Evolutionary conservation across 1,139 yeast genomes (phyloP).

Genomic region (Pichia sp.): DNA sequence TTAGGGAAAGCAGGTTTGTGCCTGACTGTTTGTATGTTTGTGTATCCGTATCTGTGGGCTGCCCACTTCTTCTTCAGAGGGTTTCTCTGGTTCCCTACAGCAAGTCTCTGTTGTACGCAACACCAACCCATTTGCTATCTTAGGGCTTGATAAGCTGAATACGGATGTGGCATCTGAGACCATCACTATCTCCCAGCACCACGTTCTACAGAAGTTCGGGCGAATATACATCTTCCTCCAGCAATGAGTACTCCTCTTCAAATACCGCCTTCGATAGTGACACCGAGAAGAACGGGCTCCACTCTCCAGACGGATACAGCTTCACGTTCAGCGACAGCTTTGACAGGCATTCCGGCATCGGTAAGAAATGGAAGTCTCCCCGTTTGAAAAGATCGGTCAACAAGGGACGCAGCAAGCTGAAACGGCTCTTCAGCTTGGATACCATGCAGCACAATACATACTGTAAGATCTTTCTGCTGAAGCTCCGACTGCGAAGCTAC

Average conservation of each 20-base stretch:
- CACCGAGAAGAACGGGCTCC: not conserved
- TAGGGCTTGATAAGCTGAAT: not conserved
- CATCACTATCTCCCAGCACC: not conserved
- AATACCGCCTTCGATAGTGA: not conserved
- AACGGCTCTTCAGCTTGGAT: not conserved
- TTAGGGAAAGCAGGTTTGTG: too few species aligned
- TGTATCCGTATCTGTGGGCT: too few species aligned
- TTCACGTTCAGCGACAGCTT: not conserved
- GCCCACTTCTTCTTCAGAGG: too few species aligned
- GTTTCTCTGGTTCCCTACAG: too few species aligned
- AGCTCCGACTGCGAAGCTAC: not conserved
- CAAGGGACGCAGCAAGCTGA: not conserved
- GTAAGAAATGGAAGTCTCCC: not conserved
- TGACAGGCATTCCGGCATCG: not conserved
- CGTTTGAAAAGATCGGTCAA: not conserved
- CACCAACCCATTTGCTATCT: not conserved
- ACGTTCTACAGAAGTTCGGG: not conserved
- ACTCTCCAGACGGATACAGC: not conserved
- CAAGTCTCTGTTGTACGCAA: too few species aligned
- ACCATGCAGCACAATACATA: not conserved
- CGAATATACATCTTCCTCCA: not conserved
- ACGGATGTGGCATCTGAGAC: conserved; percentile 6
- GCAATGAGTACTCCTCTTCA: not conserved
- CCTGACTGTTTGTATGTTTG: not conserved
- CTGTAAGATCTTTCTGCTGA: not conserved